Evolutionary conservation across 2,329 filamentous ascomycete species (phyloP).

Genomic region (Pseudocercospora pini-densiflorae): DNA sequence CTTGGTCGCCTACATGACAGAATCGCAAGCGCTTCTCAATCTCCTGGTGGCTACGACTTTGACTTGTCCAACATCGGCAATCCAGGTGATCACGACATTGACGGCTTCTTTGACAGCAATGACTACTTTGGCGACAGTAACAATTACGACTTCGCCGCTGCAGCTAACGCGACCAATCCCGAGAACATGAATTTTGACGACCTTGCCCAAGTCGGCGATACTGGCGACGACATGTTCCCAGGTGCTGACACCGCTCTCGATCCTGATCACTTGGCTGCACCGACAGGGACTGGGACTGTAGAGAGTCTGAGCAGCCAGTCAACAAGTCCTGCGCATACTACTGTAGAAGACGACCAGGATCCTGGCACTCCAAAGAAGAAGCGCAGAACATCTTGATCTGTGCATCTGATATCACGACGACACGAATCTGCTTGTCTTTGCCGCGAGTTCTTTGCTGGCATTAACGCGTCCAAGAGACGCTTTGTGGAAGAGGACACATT

Average conservation of each 20-base stretch:
- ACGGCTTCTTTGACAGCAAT: slow-evolving; percentile 14
- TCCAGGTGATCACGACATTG: slow-evolving; percentile 9
- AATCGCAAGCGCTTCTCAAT: slow-evolving; percentile 3
- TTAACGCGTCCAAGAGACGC: neutral
- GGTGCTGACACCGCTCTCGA: neutral
- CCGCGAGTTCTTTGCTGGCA: neutral
- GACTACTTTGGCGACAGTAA: slow-evolving; percentile 16
- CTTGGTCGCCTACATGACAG: slow-evolving; percentile 16
- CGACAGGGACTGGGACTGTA: slow-evolving; percentile 37
- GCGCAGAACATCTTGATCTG: slow-evolving; percentile 20
- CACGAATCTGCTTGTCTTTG: slow-evolving; percentile 8
- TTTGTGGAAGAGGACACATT: neutral
- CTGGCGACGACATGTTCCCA: slow-evolving; percentile 20
- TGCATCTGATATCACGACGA: neutral
- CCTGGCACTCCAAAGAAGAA: slow-evolving; percentile 34
- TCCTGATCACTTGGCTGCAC: slow-evolving; percentile 16
- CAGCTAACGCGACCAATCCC: slow-evolving; percentile 24
- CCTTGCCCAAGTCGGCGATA: slow-evolving; percentile 14
- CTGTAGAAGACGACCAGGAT: slow-evolving; percentile 23
- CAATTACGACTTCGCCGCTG: slow-evolving; percentile 36
- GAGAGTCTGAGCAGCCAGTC: slow-evolving; percentile 49
- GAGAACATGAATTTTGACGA: slow-evolving; percentile 14
- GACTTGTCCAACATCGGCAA: slow-evolving; percentile 14
- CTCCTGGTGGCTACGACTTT: slow-evolving; percentile 8
- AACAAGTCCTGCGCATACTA: slow-evolving; percentile 40